A percentile compares a stretch with the other conserved stretches of the same genome.
Conservation (phyloP, 2,329 filamentous ascomycete species). For the Cladophialophora chaetospira region DNA sequence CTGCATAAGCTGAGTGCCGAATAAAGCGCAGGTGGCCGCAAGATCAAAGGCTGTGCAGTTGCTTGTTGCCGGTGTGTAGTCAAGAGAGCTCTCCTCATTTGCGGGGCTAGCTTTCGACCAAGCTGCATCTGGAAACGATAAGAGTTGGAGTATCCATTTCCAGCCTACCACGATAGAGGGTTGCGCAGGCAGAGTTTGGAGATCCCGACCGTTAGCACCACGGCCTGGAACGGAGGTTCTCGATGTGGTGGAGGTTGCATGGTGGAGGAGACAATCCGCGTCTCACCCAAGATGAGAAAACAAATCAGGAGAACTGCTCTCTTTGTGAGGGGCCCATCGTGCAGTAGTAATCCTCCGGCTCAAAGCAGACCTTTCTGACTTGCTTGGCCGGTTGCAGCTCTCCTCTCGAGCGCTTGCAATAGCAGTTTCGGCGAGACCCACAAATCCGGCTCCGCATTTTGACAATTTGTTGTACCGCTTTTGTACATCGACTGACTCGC, state of each 20-base stretch:
- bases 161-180: constrained; percentile 9
- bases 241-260: constrained; percentile 3
- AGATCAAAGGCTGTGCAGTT: background rate
- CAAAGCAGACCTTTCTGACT: background rate
- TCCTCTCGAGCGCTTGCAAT: constrained; percentile 7
- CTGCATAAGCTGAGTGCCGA: constrained; percentile 15
- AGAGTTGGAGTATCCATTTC: constrained; percentile 4
- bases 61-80: background rate
- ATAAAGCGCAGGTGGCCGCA: constrained; percentile 3
- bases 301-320: background rate
- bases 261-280: constrained; percentile 3
- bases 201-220: constrained; percentile 1
- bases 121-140: constrained; percentile 5
- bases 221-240: background rate
- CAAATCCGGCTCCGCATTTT: constrained; percentile 3
- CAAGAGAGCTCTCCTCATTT: constrained; percentile 6
- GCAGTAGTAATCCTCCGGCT: constrained; percentile 7
- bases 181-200: background rate
- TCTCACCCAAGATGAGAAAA: constrained; percentile 4
- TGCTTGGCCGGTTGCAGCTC: background rate
- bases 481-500: background rate
- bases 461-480: constrained; percentile 1
- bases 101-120: constrained; percentile 8
- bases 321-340: background rate
- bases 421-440: background rate